These are phyloP conservation scores for Psilocybe tampanensis DNA, from an alignment of 768 basidiomycete species.

Conservation along the genomic window DNA sequence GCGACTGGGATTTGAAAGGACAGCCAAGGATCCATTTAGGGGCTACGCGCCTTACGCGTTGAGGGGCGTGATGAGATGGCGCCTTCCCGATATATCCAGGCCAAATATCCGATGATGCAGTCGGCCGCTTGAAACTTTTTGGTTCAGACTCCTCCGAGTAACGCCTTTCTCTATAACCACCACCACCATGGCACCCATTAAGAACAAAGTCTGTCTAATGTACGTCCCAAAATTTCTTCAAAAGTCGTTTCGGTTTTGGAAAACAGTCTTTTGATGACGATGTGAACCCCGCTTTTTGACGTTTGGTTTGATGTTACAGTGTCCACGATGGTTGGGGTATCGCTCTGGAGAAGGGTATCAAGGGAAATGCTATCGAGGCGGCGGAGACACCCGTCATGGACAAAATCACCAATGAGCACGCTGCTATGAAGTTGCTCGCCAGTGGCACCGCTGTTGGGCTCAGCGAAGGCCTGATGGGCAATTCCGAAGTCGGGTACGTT, in stretches of 20 bases:
- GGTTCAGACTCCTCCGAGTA: background rate
- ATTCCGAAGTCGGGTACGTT: slow-evolving; percentile 93
- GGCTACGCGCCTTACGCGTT: no score
- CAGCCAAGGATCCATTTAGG: no score
- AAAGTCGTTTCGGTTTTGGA: no score
- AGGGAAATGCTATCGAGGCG: slow-evolving; percentile 89
- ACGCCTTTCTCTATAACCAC: background rate
- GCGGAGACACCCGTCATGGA: slow-evolving; percentile 91
- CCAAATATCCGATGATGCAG: background rate
- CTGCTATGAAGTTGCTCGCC: slow-evolving; percentile 72
- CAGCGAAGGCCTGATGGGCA: slow-evolving; percentile 95
- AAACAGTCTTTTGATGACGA: no score
- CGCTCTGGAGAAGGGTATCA: slow-evolving; percentile 61
- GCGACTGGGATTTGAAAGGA: no score
- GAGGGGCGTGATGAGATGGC: no score
- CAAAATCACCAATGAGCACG: slow-evolving; percentile 74
- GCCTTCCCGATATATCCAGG: background rate
- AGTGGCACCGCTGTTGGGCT: slow-evolving; percentile 93
- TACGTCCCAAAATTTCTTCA: slow-evolving; percentile 40
- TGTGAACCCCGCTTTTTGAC: no score
- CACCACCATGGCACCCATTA: slow-evolving; percentile 34
- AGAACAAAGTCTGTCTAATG: slow-evolving; percentile 94
- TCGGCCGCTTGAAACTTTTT: background rate
- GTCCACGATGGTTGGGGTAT: slow-evolving; percentile 98
- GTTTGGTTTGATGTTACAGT: no score